These are phyloP conservation scores for Excoecaria cochinchinensis DNA, from an alignment of 345 rosid genomes.

Conservation along the genomic window DNA sequence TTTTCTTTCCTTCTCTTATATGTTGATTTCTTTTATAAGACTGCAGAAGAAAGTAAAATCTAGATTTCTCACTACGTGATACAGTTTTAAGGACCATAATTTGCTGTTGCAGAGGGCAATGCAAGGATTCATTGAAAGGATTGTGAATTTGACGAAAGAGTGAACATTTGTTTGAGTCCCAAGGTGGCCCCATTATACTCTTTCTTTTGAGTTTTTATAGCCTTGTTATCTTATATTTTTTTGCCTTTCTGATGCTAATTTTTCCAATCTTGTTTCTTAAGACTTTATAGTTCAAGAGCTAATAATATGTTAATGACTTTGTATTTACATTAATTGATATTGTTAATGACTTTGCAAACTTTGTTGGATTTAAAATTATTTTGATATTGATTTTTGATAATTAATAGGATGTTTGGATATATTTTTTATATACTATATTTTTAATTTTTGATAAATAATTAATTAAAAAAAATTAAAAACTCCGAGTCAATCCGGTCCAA, in stretches of 20 bases:
- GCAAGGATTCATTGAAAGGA: constrained; percentile 92
- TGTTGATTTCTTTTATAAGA: neutral
- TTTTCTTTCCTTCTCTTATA: no score
- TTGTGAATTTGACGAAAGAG: constrained; percentile 93
- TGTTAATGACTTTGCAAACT: no score
- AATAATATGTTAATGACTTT: neutral
- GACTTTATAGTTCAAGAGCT: neutral
- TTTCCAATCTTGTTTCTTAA: neutral
- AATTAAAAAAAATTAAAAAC: no score
- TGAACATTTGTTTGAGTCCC: constrained; percentile 87
- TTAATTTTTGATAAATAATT: no score
- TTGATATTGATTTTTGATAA: no score
- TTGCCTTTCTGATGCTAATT: neutral
- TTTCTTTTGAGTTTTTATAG: constrained; percentile 26
- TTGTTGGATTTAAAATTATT: no score
- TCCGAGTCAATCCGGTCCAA: no score
- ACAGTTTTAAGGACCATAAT: neutral
- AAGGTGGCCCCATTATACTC: constrained; percentile 97
- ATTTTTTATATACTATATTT: no score
- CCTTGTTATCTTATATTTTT: neutral
- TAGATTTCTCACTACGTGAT: constrained; percentile 6
- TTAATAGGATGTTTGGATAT: no score
- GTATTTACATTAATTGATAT: no score
- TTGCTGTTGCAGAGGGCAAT: constrained; percentile 71
- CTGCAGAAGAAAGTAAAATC: constrained; percentile 12